Evolutionary conservation across 345 rosid species (phyloP), one percentile per base, ranked within the genome.

Genomic region (Cardiospermum halicacabum): DNA sequence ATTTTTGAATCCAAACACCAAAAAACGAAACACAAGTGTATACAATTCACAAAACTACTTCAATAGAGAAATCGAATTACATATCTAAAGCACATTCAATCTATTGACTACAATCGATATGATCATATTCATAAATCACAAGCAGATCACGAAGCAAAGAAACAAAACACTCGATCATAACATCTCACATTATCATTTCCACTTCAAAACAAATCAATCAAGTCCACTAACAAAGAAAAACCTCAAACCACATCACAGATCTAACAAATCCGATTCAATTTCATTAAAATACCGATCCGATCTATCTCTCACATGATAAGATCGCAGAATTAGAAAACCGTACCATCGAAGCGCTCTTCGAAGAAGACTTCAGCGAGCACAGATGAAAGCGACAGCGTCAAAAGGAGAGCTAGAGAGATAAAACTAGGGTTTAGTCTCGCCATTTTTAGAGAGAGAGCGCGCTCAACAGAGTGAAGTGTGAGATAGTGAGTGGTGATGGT

Each of bases 331-430:
- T 15, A 59, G 21, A 70, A 5, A 67, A 16, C 28, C 30, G 24
- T 84, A 94, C 99, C 97, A 22, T 87, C 89, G 68, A 91, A 93
- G 9, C 87, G 96, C 32, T 93, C 98, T 70, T 93, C 98, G 75
- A 95, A 95, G 80, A 87, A 80, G 60, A 89, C 92, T 37, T 70
- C 58, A 10, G 97, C 89, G 7, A 86, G 82, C 7, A 85, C 85
- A 72, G 83, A 54, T 37, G 80, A 81, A 0, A 81, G 21, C 25
- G 58, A 31, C 16, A 87, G 72, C 13, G 78, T 48, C 53, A 83
- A 21, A 3, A 88, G 65, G 7, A 80, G 32, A 31, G 21, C 31
- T 24, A 78, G 30, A 50, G 71, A 71, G 58, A 78, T 26, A 56
- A 74, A n/a, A 27, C 4, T 75, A 72, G 82, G 77, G 77, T 65